Evolutionary conservation across 331 rosid genomes (phyloP).

Genomic region (Quercus lobata): DNA sequence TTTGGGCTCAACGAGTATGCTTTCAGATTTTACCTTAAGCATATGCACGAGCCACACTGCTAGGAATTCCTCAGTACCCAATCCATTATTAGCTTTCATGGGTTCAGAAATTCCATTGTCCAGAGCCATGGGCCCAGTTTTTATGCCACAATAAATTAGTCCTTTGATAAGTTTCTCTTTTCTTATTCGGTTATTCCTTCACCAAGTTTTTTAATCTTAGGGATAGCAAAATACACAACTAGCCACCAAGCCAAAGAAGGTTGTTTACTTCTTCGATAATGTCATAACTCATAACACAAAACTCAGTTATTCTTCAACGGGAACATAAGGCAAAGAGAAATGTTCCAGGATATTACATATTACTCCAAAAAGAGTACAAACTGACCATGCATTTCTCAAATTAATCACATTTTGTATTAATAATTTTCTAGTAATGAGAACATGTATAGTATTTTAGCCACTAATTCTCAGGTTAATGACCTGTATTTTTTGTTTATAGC

Average conservation of each 20-base stretch:
- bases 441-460: background rate
- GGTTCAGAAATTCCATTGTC: background rate
- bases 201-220: too few species aligned
- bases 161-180: background rate
- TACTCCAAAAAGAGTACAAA: background rate
- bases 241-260: too few species aligned
- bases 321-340: background rate
- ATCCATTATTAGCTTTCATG: too few species aligned
- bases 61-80: too few species aligned
- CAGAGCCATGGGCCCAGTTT: background rate
- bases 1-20: too few species aligned
- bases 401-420: background rate
- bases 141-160: background rate
- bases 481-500: background rate
- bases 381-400: background rate
- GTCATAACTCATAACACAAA: background rate
- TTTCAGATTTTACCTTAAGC: too few species aligned
- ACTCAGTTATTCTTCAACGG: background rate
- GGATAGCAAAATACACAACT: too few species aligned
- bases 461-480: background rate
- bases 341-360: background rate
- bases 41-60: too few species aligned
- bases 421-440: background rate
- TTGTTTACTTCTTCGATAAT: too few species aligned
- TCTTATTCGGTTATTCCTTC: too few species aligned